phyloP scores from a whole-genome alignment of 495 filamentous ascomycete species.

The Penicillium parvum region DNA sequence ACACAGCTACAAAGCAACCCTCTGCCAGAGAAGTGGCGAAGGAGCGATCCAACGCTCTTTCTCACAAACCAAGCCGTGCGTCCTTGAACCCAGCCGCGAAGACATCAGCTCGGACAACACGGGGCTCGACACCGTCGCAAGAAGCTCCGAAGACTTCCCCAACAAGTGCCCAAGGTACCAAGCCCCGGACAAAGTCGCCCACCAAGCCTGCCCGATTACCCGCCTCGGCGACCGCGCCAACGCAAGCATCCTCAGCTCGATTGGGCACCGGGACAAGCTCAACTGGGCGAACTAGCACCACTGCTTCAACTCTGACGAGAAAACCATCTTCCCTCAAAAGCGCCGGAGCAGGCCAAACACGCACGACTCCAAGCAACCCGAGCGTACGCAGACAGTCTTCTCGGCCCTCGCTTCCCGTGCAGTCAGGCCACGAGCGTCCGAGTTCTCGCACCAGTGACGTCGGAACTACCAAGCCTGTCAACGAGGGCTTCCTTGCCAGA shows the following conservation, averaged over 20 bases:
- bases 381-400: conserved; percentile 35
- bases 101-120: conserved; percentile 23
- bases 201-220: conserved; percentile 60
- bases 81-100: conserved; percentile 28
- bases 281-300: conserved; percentile 42
- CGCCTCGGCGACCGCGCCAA: conserved; percentile 57
- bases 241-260: conserved; percentile 58
- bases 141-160: conserved; percentile 26
- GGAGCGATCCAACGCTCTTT: conserved; percentile 26
- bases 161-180: conserved; percentile 28
- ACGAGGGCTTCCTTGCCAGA: conserved; percentile 76
- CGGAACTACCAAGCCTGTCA: conserved; percentile 45
- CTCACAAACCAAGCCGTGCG: conserved; percentile 32
- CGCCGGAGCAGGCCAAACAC: conserved; percentile 16
- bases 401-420: conserved; percentile 36
- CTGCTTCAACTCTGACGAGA: conserved; percentile 30
- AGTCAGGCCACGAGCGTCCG: conserved; percentile 34
- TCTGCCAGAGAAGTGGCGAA: conserved; percentile 24
- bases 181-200: conserved; percentile 61
- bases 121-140: conserved; percentile 31
- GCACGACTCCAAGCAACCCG: conserved; percentile 18
- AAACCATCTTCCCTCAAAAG: conserved; percentile 43
- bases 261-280: conserved; percentile 36
- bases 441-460: conserved; percentile 39
- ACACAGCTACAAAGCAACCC: conserved; percentile 12